Conservation (phyloP, 306 rosid genomes). For the Citrullus colocynthis region DNA sequence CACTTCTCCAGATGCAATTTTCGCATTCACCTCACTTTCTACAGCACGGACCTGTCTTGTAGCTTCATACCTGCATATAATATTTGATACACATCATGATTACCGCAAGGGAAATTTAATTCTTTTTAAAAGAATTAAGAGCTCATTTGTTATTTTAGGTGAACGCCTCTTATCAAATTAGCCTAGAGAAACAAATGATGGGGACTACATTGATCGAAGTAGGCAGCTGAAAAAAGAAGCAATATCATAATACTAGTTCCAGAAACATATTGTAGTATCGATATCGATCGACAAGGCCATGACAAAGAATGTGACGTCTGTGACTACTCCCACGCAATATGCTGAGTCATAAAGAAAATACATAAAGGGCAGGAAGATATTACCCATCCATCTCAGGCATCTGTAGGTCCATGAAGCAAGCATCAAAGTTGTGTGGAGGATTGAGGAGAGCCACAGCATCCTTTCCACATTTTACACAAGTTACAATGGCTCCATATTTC, state of each 20-base stretch:
- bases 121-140: neutral
- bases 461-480: conserved; percentile 63
- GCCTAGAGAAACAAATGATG: neutral
- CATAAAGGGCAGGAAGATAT: neutral
- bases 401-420: conserved; percentile 99
- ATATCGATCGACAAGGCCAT: neutral
- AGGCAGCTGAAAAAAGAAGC: neutral
- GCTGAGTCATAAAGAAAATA: neutral
- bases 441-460: conserved; percentile 52
- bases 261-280: neutral
- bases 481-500: conserved; percentile 71
- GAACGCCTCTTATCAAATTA: neutral
- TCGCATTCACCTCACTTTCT: conserved; percentile 44
- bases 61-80: conserved; percentile 56
- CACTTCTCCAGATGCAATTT: conserved; percentile 46
- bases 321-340: neutral
- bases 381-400: conserved; percentile 99
- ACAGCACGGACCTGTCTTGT: conserved; percentile 51
- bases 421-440: conserved; percentile 77
- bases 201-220: neutral
- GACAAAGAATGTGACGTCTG: neutral
- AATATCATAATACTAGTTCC: neutral
- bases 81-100: neutral
- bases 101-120: neutral
- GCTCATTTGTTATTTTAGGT: neutral